Base-by-base conservation (phyloP, 2,329 filamentous ascomycete genomes). In the Scedosporium aurantiacum region DNA sequence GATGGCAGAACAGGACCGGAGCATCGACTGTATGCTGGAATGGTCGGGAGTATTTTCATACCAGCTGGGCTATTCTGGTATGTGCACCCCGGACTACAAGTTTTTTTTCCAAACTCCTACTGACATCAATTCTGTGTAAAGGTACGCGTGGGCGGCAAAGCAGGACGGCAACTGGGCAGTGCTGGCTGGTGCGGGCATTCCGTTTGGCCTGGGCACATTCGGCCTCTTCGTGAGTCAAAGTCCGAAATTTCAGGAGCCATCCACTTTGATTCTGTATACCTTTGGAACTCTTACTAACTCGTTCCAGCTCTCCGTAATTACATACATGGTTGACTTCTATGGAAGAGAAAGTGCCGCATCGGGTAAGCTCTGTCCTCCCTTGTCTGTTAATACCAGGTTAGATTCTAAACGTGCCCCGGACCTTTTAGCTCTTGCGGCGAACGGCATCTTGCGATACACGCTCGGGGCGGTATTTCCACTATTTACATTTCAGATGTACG, bases 401-500 rank as follows among this genome's bases (percentile, higher is more conserved):
- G n/a, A 37, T 37, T 37, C 32, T 37, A 37, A 37, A 37, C 32
- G 4, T 37, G 14, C 32, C 32, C 8, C 14, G 32, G 32, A 37
- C 32, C 32, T 37, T 37, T 37, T 37, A 47, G 67, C 66, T 0
- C 61, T 67, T 7, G 77, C 76, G 1, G 77, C 78, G 0, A 79
- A 79, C 60, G 72, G 74, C 0, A 67, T 79, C 3, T 62, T 74
- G n/a, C 69, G 76, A 47, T 79, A 77, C 52, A 66, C 65, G 0
- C 67, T 79, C 8, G 74, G 72, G 2, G 72, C 73, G 0, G 72
- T 67, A 0, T 79, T 80, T 56, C 78, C 77, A 1, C 66, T 79
- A 0, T 79, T 79, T 63, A 74, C 75, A 0, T 67, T 76, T 4
- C 71, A 70, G 60, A 60, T 65, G 63, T 64, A 64, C 16, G 56